Conservation (phyloP, 768 basidiomycete genomes). For the Hericium alpestre region DNA sequence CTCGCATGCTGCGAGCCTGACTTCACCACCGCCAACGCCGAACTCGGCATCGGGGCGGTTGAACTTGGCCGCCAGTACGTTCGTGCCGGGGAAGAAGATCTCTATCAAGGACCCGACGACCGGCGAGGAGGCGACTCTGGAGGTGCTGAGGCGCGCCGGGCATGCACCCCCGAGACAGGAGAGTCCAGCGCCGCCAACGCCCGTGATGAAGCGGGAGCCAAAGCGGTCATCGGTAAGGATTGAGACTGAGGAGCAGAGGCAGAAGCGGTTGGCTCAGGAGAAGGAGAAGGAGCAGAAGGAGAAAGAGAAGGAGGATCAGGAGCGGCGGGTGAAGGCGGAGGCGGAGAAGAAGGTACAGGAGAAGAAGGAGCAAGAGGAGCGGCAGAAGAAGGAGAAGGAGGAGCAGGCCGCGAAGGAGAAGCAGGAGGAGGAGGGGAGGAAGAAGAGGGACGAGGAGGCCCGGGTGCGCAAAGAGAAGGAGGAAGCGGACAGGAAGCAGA, state of each 20-base stretch:
- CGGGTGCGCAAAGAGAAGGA: slow-evolving; percentile 33
- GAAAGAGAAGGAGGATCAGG: slow-evolving; percentile 27
- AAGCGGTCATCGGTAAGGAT: slow-evolving; percentile 39
- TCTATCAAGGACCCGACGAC: slow-evolving; percentile 19
- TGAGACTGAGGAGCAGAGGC: slow-evolving; percentile 51
- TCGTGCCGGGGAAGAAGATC: slow-evolving; percentile 44
- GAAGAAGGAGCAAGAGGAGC: slow-evolving; percentile 29
- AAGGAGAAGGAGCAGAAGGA: slow-evolving; percentile 25
- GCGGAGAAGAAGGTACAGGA: slow-evolving; percentile 22
- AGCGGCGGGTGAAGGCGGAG: slow-evolving; percentile 27
- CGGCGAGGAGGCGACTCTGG: slow-evolving; percentile 55
- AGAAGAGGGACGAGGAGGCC: slow-evolving; percentile 25
- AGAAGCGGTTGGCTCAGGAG: slow-evolving; percentile 32
- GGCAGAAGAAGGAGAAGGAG: slow-evolving; percentile 24
- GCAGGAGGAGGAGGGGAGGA: slow-evolving; percentile 22
- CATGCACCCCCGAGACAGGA: slow-evolving; percentile 31
- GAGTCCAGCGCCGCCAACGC: slow-evolving; percentile 21
- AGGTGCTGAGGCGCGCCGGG: slow-evolving; percentile 36
- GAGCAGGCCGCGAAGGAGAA: slow-evolving; percentile 14
- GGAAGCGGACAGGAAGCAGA: slow-evolving; percentile 25
- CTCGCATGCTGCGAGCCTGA: slow-evolving; percentile 33
- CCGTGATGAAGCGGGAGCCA: slow-evolving; percentile 7
- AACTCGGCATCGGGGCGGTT: slow-evolving; percentile 38
- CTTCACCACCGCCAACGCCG: slow-evolving; percentile 63
- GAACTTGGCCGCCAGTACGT: slow-evolving; percentile 54